phyloP scores from a whole-genome alignment of 2,329 filamentous ascomycete genomes.

The Diaporthe aspalathi region DNA sequence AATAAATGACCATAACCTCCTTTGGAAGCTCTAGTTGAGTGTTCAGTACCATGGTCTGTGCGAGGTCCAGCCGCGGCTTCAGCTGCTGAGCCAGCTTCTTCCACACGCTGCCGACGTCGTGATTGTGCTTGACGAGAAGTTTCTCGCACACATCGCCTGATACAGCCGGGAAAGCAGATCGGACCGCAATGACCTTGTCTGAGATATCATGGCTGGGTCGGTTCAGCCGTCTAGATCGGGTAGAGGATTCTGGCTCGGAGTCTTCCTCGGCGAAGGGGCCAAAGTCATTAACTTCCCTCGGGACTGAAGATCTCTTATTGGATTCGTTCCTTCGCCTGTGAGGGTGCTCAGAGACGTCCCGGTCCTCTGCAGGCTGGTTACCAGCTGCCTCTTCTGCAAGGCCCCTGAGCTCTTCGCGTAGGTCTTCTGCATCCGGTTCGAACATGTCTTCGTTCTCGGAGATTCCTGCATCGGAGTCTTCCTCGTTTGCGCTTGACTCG shows the following conservation, averaged over 20 bases:
- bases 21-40: constrained; percentile 37
- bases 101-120: constrained; percentile 54
- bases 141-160: constrained; percentile 51
- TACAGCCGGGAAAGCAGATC: constrained; percentile 57
- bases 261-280: constrained; percentile 2
- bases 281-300: constrained; percentile 14
- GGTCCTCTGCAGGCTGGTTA: constrained; percentile 29
- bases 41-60: constrained; percentile 38
- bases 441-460: constrained; percentile 36
- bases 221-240: neutral
- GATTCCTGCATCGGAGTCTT: constrained; percentile 41
- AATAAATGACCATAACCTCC: constrained; percentile 40
- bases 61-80: constrained; percentile 44
- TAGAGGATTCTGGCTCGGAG: neutral
- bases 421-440: constrained; percentile 43
- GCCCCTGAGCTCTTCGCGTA: constrained; percentile 51
- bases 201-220: constrained; percentile 28
- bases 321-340: constrained; percentile 45
- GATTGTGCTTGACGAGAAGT: constrained; percentile 49
- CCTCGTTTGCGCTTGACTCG: constrained; percentile 41
- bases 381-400: constrained; percentile 44
- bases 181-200: constrained; percentile 41
- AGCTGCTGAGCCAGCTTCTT: constrained; percentile 49
- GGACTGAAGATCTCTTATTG: constrained; percentile 41
- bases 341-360: neutral